phyloP scores from a whole-genome alignment of 768 basidiomycete species.

The Asterophora lycoperdoides region DNA sequence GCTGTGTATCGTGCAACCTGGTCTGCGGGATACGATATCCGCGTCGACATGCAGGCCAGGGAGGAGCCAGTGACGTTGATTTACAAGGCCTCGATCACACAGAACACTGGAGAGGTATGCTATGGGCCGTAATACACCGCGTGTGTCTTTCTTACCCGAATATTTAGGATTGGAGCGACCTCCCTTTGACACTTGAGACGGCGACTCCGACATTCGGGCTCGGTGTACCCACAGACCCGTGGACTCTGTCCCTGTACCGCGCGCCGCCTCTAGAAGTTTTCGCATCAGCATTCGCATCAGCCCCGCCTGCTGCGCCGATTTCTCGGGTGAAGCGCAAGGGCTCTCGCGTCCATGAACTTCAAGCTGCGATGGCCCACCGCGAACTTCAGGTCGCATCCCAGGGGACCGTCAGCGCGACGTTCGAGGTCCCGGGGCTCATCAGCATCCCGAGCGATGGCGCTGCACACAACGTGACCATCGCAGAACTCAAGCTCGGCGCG shows the following conservation, averaged over 20 bases:
- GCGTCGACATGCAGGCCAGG: constrained; percentile 31
- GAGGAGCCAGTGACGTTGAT: constrained; percentile 29
- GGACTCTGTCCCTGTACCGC: constrained; percentile 25
- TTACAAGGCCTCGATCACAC: constrained; percentile 37
- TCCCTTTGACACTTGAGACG: constrained; percentile 33
- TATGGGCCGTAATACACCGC: no score
- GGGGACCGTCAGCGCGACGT: constrained; percentile 10
- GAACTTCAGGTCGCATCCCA: background rate
- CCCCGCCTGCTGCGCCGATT: background rate
- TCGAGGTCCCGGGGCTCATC: constrained; percentile 10
- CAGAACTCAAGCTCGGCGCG: constrained; percentile 5
- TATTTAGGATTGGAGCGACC: constrained; percentile 16
- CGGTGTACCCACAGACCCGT: constrained; percentile 28
- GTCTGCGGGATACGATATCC: constrained; percentile 32
- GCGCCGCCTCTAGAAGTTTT: background rate
- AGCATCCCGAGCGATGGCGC: constrained; percentile 13
- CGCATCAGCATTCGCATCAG: background rate
- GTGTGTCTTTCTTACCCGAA: no score
- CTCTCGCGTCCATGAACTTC: background rate
- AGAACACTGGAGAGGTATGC: constrained; percentile 37
- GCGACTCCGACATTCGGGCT: constrained; percentile 36
- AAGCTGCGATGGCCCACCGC: background rate
- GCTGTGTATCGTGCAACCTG: constrained; percentile 28
- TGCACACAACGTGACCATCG: constrained; percentile 12
- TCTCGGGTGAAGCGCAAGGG: background rate